A percentile compares a stretch with the other conserved stretches of the same genome.
Evolutionary conservation across 306 rosid genomes (phyloP).

Genomic region (Lathyrus oleraceus): DNA sequence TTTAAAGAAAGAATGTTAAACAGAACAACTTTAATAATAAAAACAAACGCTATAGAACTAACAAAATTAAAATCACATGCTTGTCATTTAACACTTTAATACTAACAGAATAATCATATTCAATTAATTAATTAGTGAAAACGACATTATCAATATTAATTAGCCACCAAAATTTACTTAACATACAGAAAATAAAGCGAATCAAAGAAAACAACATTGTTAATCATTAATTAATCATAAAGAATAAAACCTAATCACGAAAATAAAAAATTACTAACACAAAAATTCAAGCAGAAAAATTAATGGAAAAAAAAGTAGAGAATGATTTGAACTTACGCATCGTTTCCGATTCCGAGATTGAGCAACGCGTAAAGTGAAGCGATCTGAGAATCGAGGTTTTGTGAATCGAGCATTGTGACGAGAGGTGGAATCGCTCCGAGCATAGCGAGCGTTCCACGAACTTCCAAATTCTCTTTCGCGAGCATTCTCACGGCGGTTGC

Average conservation of each 20-base stretch:
- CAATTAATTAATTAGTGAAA: conserved; percentile 34
- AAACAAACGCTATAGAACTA: not conserved
- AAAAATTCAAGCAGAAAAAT: not conserved
- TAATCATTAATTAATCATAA: too few relatives aligned
- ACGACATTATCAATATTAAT: conserved; percentile 16
- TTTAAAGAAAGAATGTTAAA: not conserved
- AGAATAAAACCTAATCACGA: not conserved
- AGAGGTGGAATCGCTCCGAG: conserved; percentile 92
- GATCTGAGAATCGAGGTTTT: conserved; percentile 60
- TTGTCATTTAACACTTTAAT: conserved; percentile 14
- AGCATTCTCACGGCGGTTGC: conserved; percentile 64
- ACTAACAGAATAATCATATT: conserved; percentile 9
- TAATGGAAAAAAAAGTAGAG: not conserved
- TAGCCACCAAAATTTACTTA: too few relatives aligned
- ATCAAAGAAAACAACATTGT: too few relatives aligned
- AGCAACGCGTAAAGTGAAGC: conserved; percentile 88
- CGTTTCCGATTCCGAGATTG: conserved; percentile 92
- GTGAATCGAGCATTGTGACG: conserved; percentile 75
- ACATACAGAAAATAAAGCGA: too few relatives aligned
- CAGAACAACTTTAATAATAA: not conserved
- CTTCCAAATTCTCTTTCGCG: conserved; percentile 70
- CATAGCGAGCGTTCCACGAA: conserved; percentile 79
- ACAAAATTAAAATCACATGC: conserved; percentile 21
- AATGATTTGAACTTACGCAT: conserved; percentile 54
- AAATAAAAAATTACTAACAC: not conserved